Evolutionary conservation across 164 flowering plant genomes (phyloP).

Genomic region (Liriodendron chinense): DNA sequence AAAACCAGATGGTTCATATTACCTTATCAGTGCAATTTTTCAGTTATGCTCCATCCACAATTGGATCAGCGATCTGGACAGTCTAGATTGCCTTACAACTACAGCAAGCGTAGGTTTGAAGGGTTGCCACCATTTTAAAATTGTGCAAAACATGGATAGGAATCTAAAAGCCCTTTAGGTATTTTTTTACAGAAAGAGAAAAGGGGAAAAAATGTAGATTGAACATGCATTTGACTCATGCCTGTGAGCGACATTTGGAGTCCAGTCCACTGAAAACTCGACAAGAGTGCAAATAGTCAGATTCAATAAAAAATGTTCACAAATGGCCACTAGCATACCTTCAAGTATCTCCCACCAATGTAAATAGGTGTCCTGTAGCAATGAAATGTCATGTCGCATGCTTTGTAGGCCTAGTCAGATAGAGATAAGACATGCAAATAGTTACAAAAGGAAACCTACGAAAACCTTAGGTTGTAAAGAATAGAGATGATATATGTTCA

Average conservation of each 20-base stretch:
- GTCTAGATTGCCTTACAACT: too few species aligned
- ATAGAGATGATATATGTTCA: not conserved
- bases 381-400: conserved; percentile 46
- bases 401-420: conserved; percentile 47
- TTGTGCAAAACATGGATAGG: too few species aligned
- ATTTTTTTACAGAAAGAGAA: too few species aligned
- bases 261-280: not conserved
- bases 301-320: not conserved
- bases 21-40: too few species aligned
- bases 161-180: too few species aligned
- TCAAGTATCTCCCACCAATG: conserved; percentile 89
- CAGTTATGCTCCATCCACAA: too few species aligned
- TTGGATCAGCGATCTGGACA: too few species aligned
- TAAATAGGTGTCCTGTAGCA: conserved; percentile 62
- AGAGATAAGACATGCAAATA: not conserved
- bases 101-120: too few species aligned
- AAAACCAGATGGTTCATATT: too few species aligned
- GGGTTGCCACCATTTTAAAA: too few species aligned
- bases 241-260: too few species aligned
- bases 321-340: conserved; percentile 44
- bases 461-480: not conserved
- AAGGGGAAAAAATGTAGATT: not conserved
- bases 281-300: not conserved
- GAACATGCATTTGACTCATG: not conserved
- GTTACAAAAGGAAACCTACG: not conserved